Evolutionary conservation across 2,329 filamentous ascomycete species (phyloP), one percentile per base, ranked within the genome.

Genomic region (Pseudocercospora macadamiae): DNA sequence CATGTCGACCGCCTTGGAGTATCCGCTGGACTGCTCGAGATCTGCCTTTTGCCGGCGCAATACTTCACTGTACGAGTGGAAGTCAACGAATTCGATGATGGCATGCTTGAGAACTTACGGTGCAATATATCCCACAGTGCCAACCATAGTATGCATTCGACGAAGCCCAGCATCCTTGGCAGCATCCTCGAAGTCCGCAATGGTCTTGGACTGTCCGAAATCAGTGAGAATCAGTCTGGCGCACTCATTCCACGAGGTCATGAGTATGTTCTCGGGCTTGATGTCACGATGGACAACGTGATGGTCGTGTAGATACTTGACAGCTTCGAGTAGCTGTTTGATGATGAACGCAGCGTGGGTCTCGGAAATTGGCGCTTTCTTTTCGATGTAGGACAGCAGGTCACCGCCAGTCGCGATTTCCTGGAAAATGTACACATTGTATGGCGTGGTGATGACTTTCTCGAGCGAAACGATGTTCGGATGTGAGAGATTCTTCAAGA

Each of bases 231-330:
- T 76, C 6, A 87, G 75, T 19, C 85, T 78, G 19, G 78, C 77
- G 2, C 80, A 79, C 42, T 75, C 73, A 12, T 76, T 73, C 52
- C 81, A 75, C 1, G 81, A 83, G 0, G 82, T 82, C 77, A 87
- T 79, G 26, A 88, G 75, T 7, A 87, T 80, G 64, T 87, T 87
- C 53, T 87, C 85, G 0, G 84, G 84, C 65, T 87, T 88, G 49
- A 87, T 75, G 65, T 88, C 85, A 28, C 85, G 77, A 68, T 88
- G 85, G 3, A 83, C 83, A 42, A 87, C 82, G 37, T 79, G 73
- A 6, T 77, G 74, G 3, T 74, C 70, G 67, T 87, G 85, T 0
- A 87, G 72, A 65, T 86, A 86, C 14, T 83, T 73, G n/a, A 87
- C 69, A 1, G 82, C 85, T 54, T 83, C 79, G 7, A 85, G 68